Evolutionary conservation across 371 early-diverging fungal species (phyloP), one percentile per base, ranked within the genome.

Genomic region (Coemansia sp.): DNA sequence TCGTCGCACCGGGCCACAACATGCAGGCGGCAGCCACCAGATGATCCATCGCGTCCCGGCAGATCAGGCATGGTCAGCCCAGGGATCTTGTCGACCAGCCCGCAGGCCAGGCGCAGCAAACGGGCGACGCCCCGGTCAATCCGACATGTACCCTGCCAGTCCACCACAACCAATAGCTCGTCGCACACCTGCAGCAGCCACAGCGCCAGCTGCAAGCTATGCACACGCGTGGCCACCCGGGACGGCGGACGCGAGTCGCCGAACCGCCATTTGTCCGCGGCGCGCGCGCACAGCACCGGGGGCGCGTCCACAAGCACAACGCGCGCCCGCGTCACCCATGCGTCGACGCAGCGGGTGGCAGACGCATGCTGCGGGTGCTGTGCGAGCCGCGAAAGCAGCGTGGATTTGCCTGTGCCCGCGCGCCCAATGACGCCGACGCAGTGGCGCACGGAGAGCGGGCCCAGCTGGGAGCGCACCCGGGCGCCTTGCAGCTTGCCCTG

Each of bases 171-270:
- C 24, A 72, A 9, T 24, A 72, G 34, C 1, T 54, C 46, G 40
- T 68, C 64, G 55, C 74, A 60, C 32, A 60, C 39, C n/a, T 60
- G 69, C 46, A 72, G 59, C 53, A 68, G 9, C 10, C 62, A 55
- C 48, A 53, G 18, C 0, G 61, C 48, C 11, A 68, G n/a, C 57
- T 72, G 74, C 55, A 72, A 14, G 36, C 62, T 59, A 46, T 58
- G 60, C 4, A 53, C 51, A n/a, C 60, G 50, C 36, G 46, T 14
- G 7, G 42, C 46, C 9, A 39, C 24, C 36, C 37, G 52, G 5
- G 36, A 24, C 24, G 56, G 38, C 38, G 44, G 12, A 34, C 11
- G 1, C 37, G 48, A 34, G 42, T n/a, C 18, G 1, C 37, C n/a
- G 34, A 34, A 18, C 12, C 52, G 43, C 49, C 64, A 59, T 24